These are phyloP conservation scores for Exophiala oligosperma DNA, from an alignment of 2,329 filamentous ascomycete species.

Conservation along the genomic window DNA sequence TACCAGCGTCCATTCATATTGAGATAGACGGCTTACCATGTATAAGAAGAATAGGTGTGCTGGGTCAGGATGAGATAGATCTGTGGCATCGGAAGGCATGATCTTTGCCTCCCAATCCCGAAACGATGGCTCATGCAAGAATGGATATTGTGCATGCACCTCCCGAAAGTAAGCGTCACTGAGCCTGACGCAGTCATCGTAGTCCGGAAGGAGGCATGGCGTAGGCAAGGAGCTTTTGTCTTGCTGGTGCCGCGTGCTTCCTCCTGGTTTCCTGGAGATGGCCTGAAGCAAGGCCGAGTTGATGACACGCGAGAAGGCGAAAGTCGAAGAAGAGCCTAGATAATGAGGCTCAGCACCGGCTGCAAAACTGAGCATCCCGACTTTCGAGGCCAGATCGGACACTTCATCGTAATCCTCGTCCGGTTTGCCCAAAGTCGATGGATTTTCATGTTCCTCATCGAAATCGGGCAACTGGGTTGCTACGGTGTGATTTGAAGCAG, in stretches of 20 bases:
- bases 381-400: constrained; percentile 18
- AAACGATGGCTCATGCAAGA: constrained; percentile 31
- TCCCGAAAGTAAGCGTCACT: constrained; percentile 31
- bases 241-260: background rate
- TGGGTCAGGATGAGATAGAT: background rate
- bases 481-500: background rate
- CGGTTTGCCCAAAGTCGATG: background rate
- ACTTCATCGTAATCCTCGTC: background rate
- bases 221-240: background rate
- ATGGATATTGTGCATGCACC: constrained; percentile 31
- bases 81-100: background rate
- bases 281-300: constrained; percentile 11
- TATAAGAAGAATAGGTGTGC: constrained; percentile 28
- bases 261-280: background rate
- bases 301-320: constrained; percentile 33
- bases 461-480: background rate
- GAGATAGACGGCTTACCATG: constrained; percentile 21
- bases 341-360: constrained; percentile 31
- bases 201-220: constrained; percentile 22
- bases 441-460: background rate
- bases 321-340: constrained; percentile 32
- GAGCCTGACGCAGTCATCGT: constrained; percentile 15
- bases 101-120: constrained; percentile 23
- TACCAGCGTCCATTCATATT: background rate
- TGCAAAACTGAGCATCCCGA: constrained; percentile 27